Evolutionary conservation across 2,329 filamentous ascomycete species (phyloP), one percentile per base, ranked within the genome.

Genomic region (Sporothrix mexicana): DNA sequence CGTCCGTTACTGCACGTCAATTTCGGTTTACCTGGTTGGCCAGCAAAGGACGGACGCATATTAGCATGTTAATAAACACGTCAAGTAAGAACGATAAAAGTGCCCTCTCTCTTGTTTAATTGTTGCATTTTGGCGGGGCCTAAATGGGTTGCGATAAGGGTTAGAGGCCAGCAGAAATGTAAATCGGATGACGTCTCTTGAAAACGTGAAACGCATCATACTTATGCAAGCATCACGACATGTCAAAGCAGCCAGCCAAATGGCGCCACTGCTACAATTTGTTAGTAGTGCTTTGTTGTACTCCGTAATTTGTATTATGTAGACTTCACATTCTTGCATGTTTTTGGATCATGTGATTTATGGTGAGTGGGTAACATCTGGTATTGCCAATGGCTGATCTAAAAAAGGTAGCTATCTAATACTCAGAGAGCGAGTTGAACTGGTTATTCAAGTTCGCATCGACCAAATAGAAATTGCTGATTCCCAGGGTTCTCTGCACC

Each of bases 291-390:
- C 20, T 9, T 13, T 59, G 25, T 15, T 36, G 36, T 43, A 15
- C 2, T 15, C 25, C 12, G 6, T 45, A 20, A 41, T 41, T 61
- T 7, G 5, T 3, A 30, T 3, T 30, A 3, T 61, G 7, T 13
- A 62, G 5, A 17, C 61, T 47, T 66, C 61, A 66, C 61, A 66
- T 59, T 59, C 4, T 15, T 57, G 36, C 36, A 66, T 25, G 2
- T 47, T 36, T 47, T 59, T 0, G 41, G 10, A 20, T 13, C 15
- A 15, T 9, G 20, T 41, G 7, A 3, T 66, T 30, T 36, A 1
- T 43, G 43, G 71, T 87, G 85, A 88, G 87, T 87, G 87, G 88
- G 88, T 90, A 89, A 88, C 86, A 87, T 89, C 88, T 90, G 87
- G 87, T 89, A 89, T 89, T 87, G 76, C 79, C 76, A 79, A 68